phyloP scores from a whole-genome alignment of 2,329 filamentous ascomycete genomes.

The Botrytis fragariae region DNA sequence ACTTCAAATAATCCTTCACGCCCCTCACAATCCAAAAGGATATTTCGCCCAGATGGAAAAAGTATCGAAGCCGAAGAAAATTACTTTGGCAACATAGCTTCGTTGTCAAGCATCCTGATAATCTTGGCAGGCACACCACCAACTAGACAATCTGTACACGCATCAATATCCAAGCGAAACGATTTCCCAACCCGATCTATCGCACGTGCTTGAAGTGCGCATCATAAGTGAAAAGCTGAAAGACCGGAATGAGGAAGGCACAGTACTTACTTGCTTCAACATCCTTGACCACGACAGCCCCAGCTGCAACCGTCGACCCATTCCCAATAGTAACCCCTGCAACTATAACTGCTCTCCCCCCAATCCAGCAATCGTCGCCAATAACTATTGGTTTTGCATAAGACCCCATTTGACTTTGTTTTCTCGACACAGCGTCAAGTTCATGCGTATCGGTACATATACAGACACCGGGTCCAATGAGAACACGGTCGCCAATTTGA shows the following conservation, averaged over 20 bases:
- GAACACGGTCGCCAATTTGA: constrained; percentile 33
- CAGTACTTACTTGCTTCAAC: constrained; percentile 21
- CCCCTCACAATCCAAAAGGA: rapidly evolving
- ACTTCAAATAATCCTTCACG: neutral
- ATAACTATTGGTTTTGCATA: constrained; percentile 49
- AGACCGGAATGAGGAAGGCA: neutral
- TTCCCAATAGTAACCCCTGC: constrained; percentile 53
- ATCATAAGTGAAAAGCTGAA: neutral
- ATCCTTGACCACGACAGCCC: constrained; percentile 48
- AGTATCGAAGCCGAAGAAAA: neutral
- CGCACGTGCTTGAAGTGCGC: neutral
- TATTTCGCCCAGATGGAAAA: no score
- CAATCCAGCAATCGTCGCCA: constrained; percentile 56
- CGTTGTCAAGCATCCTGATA: constrained; percentile 18
- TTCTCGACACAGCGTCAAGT: constrained; percentile 54
- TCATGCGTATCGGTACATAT: constrained; percentile 73
- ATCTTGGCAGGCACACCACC: constrained; percentile 29
- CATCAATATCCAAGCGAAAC: neutral
- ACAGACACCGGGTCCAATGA: constrained; percentile 67
- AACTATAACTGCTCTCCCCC: constrained; percentile 49
- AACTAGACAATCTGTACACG: constrained; percentile 23
- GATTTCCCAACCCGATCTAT: neutral
- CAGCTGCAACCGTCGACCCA: constrained; percentile 51
- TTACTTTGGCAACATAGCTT: neutral
- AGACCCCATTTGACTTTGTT: constrained; percentile 50